Evolutionary conservation across 768 basidiomycete genomes (phyloP).

Genomic region (Hydnomerulius pinastri): DNA sequence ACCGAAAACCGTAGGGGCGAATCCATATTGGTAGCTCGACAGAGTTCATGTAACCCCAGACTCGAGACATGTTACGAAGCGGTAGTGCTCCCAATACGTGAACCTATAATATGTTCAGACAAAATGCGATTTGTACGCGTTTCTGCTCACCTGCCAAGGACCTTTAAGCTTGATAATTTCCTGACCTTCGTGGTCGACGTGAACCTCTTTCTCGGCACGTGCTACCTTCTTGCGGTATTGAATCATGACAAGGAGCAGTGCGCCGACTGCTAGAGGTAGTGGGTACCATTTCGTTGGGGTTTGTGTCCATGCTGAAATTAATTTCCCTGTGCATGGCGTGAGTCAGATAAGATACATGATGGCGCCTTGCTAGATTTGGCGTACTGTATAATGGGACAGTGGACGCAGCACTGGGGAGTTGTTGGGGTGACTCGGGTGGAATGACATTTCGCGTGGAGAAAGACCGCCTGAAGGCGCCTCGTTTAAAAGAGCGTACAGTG

Average conservation of each 20-base stretch:
- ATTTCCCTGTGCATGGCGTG: constrained; percentile 43
- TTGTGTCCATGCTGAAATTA: constrained; percentile 77
- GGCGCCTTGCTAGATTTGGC: not conserved
- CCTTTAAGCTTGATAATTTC: constrained; percentile 82
- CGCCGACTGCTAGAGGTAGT: constrained; percentile 86
- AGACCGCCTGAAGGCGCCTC: constrained; percentile 24
- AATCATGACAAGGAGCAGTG: constrained; percentile 78
- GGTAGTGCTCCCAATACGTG: constrained; percentile 95
- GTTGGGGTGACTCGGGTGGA: constrained; percentile 48
- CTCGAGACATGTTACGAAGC: constrained; percentile 89
- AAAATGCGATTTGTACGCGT: not conserved
- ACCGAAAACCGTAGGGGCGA: constrained; percentile 83
- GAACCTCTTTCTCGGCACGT: constrained; percentile 59
- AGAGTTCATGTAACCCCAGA: constrained; percentile 97
- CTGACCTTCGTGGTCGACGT: constrained; percentile 80
- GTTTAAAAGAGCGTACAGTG: constrained; percentile 31
- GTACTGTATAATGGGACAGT: constrained; percentile 53
- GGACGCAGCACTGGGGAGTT: constrained; percentile 34
- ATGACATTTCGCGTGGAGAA: constrained; percentile 25
- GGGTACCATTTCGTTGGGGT: constrained; percentile 97
- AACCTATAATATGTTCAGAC: constrained; percentile 52
- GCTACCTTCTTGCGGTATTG: constrained; percentile 67
- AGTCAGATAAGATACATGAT: constrained; percentile 10
- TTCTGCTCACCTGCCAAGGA: constrained; percentile 80
- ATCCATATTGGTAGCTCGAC: constrained; percentile 94